Evolutionary conservation across 176 grass and related monocot genomes (phyloP), one percentile per base, ranked within the genome.

Genomic region (Rhipidocladum racemiflorum): DNA sequence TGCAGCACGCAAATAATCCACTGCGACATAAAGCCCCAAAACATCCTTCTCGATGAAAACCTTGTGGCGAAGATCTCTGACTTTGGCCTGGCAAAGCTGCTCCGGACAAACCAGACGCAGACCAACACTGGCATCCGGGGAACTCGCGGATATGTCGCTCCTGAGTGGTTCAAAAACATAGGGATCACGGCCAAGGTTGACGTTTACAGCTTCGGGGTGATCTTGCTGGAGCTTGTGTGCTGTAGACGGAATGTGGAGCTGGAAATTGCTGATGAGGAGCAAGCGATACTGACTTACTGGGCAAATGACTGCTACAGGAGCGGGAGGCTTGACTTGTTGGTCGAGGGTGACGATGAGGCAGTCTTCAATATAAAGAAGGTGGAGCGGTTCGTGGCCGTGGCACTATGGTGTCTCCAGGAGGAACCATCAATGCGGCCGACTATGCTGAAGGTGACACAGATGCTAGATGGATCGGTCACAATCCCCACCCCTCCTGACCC

Each of bases 161-260:
- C 89, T 25, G 84, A 91, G 74, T 91, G 85, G 89, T 87, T 91
- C 75, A 91, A 84, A 74, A 87, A 72, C 43, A 91, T 82, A 21
- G 79, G 55, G 23, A 83, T 91, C 84, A 91, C 89, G 20, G 51
- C 84, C 20, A 91, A 91, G 56, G 73, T 87, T 56, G 84, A 91
- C 14, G 27, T 84, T 30, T 91, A 87, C 30, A 91, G 80, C 51
- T 91, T 87, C 5, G 84, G 89, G 7, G 85, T 91, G 67, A 87
- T 91, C 79, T 23, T 91, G 49, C 29, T 91, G n/a, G 89, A 91
- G 70, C 82, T 87, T 65, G 70, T 84, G 44, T 80, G 85, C 42
- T 87, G 80, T n/a, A 74, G 85, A n/a, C 77, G 60, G 27, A 91
- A 87, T 70, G 66, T 91, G 14, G 74, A 87, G 49, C 60, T 40